Percentiles rank a stretch among this genome's conserved stretches.
phyloP scores from a whole-genome alignment of 768 basidiomycete species.

The Termitomyces sp. region DNA sequence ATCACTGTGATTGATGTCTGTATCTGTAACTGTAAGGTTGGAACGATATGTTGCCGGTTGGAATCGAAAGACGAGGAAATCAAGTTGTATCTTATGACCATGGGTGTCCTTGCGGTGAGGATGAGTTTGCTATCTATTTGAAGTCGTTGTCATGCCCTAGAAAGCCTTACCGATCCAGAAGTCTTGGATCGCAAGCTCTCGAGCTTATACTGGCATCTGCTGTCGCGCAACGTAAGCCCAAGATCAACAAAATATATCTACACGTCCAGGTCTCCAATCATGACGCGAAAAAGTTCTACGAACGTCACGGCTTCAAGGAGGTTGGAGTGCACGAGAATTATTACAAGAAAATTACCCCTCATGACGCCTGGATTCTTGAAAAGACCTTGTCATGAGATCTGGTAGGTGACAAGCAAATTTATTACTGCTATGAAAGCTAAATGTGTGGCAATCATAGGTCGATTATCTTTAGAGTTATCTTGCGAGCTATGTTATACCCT shows the following conservation, averaged over 20 bases:
- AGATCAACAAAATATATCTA: slow-evolving; percentile 70
- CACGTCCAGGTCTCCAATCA: slow-evolving; percentile 86
- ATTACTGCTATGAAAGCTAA: not conserved
- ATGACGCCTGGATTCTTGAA: slow-evolving; percentile 86
- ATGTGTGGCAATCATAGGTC: not conserved
- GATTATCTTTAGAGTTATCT: slow-evolving; percentile 5
- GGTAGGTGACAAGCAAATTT: not conserved
- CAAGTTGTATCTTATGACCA: slow-evolving; percentile 83
- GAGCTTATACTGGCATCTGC: slow-evolving; percentile 67
- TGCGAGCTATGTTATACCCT: slow-evolving; percentile 15
- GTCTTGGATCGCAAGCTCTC: slow-evolving; percentile 70
- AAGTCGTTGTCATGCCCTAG: slow-evolving; percentile 5
- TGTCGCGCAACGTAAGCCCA: slow-evolving; percentile 50
- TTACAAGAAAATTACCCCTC: slow-evolving; percentile 86
- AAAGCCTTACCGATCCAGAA: slow-evolving; percentile 83
- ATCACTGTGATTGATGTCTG: slow-evolving; percentile 2
- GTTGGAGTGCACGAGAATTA: slow-evolving; percentile 65
- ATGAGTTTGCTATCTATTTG: slow-evolving; percentile 2
- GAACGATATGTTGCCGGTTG: slow-evolving; percentile 82
- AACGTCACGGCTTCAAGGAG: slow-evolving; percentile 77
- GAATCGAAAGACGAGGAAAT: slow-evolving; percentile 60
- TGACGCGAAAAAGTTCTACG: slow-evolving; percentile 79
- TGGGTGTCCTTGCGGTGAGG: slow-evolving; percentile 85
- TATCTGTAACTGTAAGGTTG: slow-evolving; percentile 44
- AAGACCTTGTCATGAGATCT: slow-evolving; percentile 36